Base-by-base conservation (phyloP, 192 early-diverging fungal genomes). In the Podila minutissima region DNA sequence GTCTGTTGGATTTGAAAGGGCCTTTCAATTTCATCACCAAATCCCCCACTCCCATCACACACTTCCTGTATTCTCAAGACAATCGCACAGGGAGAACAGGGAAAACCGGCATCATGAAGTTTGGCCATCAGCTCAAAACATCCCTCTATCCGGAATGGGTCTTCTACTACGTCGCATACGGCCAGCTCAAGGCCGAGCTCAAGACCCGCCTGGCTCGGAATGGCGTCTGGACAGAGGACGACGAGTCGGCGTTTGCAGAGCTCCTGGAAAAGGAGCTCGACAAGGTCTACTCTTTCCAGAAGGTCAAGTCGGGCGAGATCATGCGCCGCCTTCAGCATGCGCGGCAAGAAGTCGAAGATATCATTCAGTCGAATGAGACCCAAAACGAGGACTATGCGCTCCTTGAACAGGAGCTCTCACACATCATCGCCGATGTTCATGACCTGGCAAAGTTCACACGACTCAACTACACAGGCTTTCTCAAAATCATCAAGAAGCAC, bases 401-500 rank as follows among this genome's bases (percentile, higher is more conserved):
- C 11, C 86, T 93, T 24, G 93, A 93, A 66, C 82, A 86, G 38
- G 93, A 94, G 66, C 85, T 95, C 37, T 86, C 90, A 32, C 86
- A 90, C 58, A 93, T 95, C 61, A 94, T 94, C 71, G 88, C 89
- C 62, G 94, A 94, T 78, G 91, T 94, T 13, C 93, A 94, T 76
- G 93, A 95, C 84, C 86, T 95, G 62, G 92, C 93, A 62, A 94
- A 94, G 84, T 95, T 91, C 63, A 92, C 91, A 20, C 84, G 94
- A n/a, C 87, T 95, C 74, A 95, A 95, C 82, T 95, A 93, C 76
- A 92, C 94, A 51, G 94, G 91, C 33, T 95, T 95, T 72, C 83
- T 93, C 67, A 93, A 97, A 87, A 98, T 98, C 74, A 92, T 99
- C 81, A 99, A 99, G 82, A 99, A 99, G 85, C 98, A 99, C 86